Evolutionary conservation across 1,139 yeast genomes (phyloP).

Genomic region (Barnettozyma hawaiiensis): DNA sequence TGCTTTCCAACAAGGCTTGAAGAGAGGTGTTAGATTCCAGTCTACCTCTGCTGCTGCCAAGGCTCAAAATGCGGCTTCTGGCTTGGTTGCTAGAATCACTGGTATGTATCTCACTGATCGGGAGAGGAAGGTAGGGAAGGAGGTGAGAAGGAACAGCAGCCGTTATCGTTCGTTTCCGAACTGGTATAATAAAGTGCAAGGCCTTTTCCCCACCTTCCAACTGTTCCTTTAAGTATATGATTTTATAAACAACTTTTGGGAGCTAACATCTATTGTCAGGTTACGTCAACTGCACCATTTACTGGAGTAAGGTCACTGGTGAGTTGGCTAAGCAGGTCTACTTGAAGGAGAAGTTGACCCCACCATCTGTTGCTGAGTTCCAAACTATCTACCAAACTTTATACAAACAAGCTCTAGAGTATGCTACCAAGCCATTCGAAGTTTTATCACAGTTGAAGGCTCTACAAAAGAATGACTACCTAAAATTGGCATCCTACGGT

Average conservation of each 20-base stretch:
- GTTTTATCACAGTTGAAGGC: constrained; percentile 35
- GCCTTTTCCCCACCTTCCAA: too few species aligned
- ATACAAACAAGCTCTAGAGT: constrained; percentile 36
- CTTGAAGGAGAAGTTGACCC: constrained; percentile 87
- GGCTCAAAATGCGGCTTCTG: constrained; percentile 39
- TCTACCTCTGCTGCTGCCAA: constrained; percentile 33
- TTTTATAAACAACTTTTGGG: too few species aligned
- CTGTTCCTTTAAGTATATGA: too few species aligned
- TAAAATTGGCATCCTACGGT: constrained; percentile 70
- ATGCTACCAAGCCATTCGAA: constrained; percentile 42
- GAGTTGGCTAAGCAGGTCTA: constrained; percentile 89
- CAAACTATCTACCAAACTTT: constrained; percentile 64
- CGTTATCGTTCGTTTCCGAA: too few species aligned
- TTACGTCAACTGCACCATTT: constrained; percentile 46
- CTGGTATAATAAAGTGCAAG: too few species aligned
- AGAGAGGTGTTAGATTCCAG: constrained; percentile 40
- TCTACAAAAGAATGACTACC: constrained; percentile 50
- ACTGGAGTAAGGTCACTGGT: constrained; percentile 87
- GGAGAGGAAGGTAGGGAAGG: constrained; percentile 4
- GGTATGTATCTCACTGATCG: constrained; percentile 27
- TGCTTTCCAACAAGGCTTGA: constrained; percentile 14
- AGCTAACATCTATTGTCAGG: constrained; percentile 14
- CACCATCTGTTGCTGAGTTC: constrained; percentile 78
- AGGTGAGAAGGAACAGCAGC: too few species aligned
- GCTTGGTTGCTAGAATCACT: constrained; percentile 44